A percentile compares a stretch with the other conserved stretches of the same genome.
Evolutionary conservation across 2,329 filamentous ascomycete species (phyloP).

Genomic region (Allantophomopsis lycopodina): DNA sequence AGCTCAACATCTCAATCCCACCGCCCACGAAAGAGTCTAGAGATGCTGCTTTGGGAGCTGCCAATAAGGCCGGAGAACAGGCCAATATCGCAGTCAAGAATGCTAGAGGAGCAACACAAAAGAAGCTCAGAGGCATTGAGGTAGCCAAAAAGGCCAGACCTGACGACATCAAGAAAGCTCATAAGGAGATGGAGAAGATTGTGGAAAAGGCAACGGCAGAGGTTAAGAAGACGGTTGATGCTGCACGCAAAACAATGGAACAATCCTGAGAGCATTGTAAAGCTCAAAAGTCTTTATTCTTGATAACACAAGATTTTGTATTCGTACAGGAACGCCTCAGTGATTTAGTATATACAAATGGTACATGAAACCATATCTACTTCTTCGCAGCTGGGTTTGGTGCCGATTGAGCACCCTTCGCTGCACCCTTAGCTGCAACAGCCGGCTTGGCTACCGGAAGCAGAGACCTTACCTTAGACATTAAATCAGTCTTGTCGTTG

Average conservation of each 20-base stretch:
- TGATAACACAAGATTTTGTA: no score
- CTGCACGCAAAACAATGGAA: constrained; percentile 20
- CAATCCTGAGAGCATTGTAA: constrained; percentile 8
- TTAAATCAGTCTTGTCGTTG: constrained; percentile 11
- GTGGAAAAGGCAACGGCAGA: constrained; percentile 17
- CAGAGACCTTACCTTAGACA: constrained; percentile 13
- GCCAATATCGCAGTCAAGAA: constrained; percentile 14
- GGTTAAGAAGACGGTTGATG: constrained; percentile 21
- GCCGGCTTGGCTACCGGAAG: constrained; percentile 7
- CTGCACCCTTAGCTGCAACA: neutral
- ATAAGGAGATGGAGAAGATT: constrained; percentile 23
- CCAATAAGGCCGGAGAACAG: constrained; percentile 17
- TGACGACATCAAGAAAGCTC: constrained; percentile 23
- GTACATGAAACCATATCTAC: constrained; percentile 1
- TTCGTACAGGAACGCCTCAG: no score
- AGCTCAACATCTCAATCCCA: constrained; percentile 38
- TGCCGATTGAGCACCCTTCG: neutral
- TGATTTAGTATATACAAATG: no score
- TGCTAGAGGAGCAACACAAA: constrained; percentile 20
- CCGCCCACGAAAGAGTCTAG: constrained; percentile 42
- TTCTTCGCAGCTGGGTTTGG: neutral
- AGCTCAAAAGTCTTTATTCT: no score
- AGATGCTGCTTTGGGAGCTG: constrained; percentile 17
- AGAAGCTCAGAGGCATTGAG: constrained; percentile 19
- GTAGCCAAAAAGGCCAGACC: constrained; percentile 18